Conservation (phyloP, 2,329 filamentous ascomycete species). For the Claviceps arundinis region DNA sequence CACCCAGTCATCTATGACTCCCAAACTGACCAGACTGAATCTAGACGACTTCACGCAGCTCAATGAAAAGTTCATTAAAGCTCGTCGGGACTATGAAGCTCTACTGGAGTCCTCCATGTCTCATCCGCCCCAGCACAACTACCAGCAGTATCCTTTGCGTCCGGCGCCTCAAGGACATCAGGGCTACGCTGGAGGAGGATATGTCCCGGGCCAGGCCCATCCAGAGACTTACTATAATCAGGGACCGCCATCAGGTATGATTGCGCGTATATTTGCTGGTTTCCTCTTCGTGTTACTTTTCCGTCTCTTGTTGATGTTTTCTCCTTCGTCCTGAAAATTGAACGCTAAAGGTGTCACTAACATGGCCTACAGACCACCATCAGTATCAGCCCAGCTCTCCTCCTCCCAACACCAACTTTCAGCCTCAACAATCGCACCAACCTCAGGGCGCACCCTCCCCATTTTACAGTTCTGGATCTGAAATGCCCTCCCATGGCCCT, state of each 20-base stretch:
- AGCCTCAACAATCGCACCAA: constrained; percentile 19
- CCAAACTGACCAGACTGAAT: constrained; percentile 4
- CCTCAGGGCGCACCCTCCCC: constrained; percentile 33
- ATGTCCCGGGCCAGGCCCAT: constrained; percentile 29
- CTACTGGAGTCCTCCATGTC: constrained; percentile 95
- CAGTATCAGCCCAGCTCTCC: constrained; percentile 33
- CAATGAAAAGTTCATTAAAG: constrained; percentile 99
- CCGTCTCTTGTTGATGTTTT: too few relatives aligned
- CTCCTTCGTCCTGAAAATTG: too few relatives aligned
- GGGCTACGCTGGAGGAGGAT: constrained; percentile 29
- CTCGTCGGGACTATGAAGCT: constrained; percentile 87
- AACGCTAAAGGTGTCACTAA: too few relatives aligned
- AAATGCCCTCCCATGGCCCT: constrained; percentile 30
- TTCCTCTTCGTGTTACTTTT: too few relatives aligned
- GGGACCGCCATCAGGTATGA: constrained; percentile 27
- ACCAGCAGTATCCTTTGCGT: constrained; percentile 53
- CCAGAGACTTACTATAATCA: constrained; percentile 57
- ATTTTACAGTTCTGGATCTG: constrained; percentile 52
- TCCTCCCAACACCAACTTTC: constrained; percentile 29
- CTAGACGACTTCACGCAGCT: constrained; percentile 94
- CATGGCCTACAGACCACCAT: constrained; percentile 25
- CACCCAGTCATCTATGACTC: too few relatives aligned
- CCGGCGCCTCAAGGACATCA: constrained; percentile 34
- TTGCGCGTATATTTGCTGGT: too few relatives aligned
- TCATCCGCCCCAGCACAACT: constrained; percentile 69